These are phyloP conservation scores for Hypoxylon sp. DNA, from an alignment of 2,329 filamentous ascomycete species.

Conservation along the genomic window DNA sequence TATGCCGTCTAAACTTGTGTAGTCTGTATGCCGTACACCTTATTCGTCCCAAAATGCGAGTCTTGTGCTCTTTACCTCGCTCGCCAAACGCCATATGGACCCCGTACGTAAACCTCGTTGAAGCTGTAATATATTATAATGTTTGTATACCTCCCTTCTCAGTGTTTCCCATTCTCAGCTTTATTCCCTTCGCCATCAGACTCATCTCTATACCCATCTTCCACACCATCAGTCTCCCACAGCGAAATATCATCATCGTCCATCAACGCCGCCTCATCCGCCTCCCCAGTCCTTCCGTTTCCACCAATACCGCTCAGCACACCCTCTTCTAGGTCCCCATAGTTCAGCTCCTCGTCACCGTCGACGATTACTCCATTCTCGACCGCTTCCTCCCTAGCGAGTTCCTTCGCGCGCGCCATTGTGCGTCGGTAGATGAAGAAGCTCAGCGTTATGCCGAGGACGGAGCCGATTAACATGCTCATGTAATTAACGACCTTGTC, in stretches of 20 bases:
- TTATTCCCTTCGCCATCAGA: constrained; percentile 38
- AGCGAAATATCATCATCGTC: constrained; percentile 71
- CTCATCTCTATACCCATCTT: constrained; percentile 45
- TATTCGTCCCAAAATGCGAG: constrained; percentile 28
- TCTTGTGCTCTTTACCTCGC: constrained; percentile 18
- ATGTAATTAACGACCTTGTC: constrained; percentile 88
- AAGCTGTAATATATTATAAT: constrained; percentile 11
- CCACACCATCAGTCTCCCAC: constrained; percentile 62
- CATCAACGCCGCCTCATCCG: constrained; percentile 67
- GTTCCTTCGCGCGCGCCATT: constrained; percentile 72
- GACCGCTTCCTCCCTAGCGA: constrained; percentile 63
- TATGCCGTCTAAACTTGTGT: constrained; percentile 14
- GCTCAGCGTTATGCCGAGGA: constrained; percentile 81
- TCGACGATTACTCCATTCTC: constrained; percentile 52
- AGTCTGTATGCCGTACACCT: constrained; percentile 28
- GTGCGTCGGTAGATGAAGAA: constrained; percentile 85
- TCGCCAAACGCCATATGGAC: constrained; percentile 31
- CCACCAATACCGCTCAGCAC: constrained; percentile 50
- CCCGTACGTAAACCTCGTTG: constrained; percentile 10
- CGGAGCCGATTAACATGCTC: constrained; percentile 78
- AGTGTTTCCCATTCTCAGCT: constrained; percentile 22
- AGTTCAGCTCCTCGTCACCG: constrained; percentile 49
- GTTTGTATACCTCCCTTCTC: constrained; percentile 14
- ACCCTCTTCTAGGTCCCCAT: constrained; percentile 62
- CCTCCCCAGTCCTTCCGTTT: constrained; percentile 57